phyloP scores from a whole-genome alignment of 176 grass and related monocot genomes.

The Phragmites australis region DNA sequence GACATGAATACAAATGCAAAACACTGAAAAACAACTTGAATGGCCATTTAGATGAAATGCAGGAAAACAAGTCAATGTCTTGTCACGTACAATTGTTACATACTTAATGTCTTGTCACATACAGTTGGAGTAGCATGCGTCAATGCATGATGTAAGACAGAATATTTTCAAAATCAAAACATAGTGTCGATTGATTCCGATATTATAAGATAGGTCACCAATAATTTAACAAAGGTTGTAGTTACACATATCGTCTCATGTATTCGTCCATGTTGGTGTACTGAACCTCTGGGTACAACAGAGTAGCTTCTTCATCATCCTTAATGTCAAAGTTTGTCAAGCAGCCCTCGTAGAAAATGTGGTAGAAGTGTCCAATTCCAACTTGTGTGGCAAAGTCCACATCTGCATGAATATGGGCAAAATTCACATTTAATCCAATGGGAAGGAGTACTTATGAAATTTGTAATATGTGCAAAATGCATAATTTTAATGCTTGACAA shows the following conservation, averaged over 20 bases:
- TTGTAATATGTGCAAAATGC: no score
- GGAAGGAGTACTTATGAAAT: neutral
- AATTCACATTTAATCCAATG: neutral
- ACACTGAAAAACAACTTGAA: no score
- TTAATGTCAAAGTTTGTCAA: slow-evolving; percentile 61
- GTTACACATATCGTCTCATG: slow-evolving; percentile 47
- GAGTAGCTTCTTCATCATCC: slow-evolving; percentile 34
- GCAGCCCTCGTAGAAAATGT: slow-evolving; percentile 64
- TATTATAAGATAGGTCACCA: neutral
- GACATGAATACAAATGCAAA: no score
- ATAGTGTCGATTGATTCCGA: neutral
- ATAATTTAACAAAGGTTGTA: neutral
- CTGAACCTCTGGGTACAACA: slow-evolving; percentile 54
- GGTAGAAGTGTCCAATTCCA: slow-evolving; percentile 51
- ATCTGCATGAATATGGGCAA: slow-evolving; percentile 2
- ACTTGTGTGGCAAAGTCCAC: slow-evolving; percentile 8
- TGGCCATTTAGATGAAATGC: no score
- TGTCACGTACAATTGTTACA: no score
- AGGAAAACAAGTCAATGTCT: no score
- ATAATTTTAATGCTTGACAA: neutral
- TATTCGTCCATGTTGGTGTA: slow-evolving; percentile 45
- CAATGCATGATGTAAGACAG: neutral
- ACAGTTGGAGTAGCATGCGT: neutral
- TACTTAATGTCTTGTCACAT: no score
- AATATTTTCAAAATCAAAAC: neutral